These are phyloP conservation scores for Magnolia officinalis DNA, from an alignment of 164 flowering plant genomes.

Conservation along the genomic window DNA sequence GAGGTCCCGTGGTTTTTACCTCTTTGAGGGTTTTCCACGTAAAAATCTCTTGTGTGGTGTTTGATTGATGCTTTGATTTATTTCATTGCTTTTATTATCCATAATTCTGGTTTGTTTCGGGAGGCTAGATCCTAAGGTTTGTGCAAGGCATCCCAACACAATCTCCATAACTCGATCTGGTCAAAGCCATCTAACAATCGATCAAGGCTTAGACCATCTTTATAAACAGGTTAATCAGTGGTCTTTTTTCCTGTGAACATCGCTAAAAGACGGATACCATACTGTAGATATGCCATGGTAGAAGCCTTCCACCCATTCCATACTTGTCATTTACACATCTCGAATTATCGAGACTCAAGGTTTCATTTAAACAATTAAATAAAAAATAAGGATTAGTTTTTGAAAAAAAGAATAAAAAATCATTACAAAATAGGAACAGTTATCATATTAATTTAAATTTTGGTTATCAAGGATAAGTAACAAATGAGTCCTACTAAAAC, in stretches of 20 bases:
- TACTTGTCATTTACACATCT: conserved; percentile 1
- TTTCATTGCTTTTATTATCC: too few relatives aligned
- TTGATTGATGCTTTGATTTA: too few relatives aligned
- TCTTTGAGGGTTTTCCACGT: too few relatives aligned
- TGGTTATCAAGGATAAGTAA: too few relatives aligned
- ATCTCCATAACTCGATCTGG: conserved; percentile 28
- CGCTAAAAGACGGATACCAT: conserved; percentile 15
- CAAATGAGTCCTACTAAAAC: too few relatives aligned
- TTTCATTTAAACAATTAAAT: not conserved
- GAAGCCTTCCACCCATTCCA: conserved; percentile 19
- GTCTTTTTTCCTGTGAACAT: conserved; percentile 17
- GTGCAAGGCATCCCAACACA: too few relatives aligned
- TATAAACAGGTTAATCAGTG: conserved; percentile 24
- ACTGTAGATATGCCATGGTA: conserved; percentile 13
- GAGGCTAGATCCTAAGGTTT: too few relatives aligned
- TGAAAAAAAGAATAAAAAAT: not conserved
- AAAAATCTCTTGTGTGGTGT: too few relatives aligned
- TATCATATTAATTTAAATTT: too few relatives aligned
- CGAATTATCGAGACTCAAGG: not conserved
- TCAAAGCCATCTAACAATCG: conserved; percentile 16
- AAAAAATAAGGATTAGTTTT: not conserved
- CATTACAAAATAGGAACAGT: not conserved
- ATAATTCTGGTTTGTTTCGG: too few relatives aligned
- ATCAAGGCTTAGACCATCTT: conserved; percentile 23
- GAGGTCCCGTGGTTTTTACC: too few relatives aligned